Percentiles rank a stretch among this genome's conserved stretches.
Evolutionary conservation across 768 basidiomycete species (phyloP).

Genomic region (Thelephora aurantiotincta): DNA sequence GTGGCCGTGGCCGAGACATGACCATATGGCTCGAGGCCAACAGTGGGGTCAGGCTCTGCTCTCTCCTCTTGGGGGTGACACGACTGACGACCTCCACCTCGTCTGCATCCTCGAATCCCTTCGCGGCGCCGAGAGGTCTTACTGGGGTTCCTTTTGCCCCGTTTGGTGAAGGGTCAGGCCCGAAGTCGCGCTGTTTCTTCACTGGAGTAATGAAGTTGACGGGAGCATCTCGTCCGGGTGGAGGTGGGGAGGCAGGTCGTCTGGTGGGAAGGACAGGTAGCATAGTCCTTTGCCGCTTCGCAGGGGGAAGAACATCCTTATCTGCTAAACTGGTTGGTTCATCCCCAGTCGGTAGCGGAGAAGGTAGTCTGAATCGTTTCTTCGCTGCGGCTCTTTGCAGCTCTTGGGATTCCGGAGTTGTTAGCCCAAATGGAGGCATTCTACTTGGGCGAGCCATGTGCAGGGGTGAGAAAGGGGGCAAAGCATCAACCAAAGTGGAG

Average conservation of each 20-base stretch:
- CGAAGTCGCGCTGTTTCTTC: constrained; percentile 1
- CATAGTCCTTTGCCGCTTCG: too few species aligned
- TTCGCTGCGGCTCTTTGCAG: background rate
- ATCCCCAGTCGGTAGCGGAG: background rate
- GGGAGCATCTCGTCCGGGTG: background rate
- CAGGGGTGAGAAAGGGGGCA: background rate
- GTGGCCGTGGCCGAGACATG: constrained; percentile 17
- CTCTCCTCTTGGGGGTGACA: constrained; percentile 13
- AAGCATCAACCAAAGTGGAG: background rate
- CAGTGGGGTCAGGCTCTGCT: constrained; percentile 29
- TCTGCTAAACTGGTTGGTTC: too few species aligned
- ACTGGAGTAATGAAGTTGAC: background rate
- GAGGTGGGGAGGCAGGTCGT: background rate
- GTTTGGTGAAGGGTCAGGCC: background rate
- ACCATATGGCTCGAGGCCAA: constrained; percentile 28
- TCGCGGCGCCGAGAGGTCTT: constrained; percentile 12
- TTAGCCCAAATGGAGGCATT: background rate
- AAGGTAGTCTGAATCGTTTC: background rate
- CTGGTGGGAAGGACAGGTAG: background rate
- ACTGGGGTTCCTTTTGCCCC: constrained; percentile 6
- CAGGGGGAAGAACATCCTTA: too few species aligned
- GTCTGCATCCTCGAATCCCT: constrained; percentile 11
- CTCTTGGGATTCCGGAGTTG: background rate
- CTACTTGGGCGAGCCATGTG: background rate
- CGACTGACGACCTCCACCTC: background rate